Conservation (phyloP, 2,329 filamentous ascomycete genomes). For the Phaeosphaeriaceae sp. region DNA sequence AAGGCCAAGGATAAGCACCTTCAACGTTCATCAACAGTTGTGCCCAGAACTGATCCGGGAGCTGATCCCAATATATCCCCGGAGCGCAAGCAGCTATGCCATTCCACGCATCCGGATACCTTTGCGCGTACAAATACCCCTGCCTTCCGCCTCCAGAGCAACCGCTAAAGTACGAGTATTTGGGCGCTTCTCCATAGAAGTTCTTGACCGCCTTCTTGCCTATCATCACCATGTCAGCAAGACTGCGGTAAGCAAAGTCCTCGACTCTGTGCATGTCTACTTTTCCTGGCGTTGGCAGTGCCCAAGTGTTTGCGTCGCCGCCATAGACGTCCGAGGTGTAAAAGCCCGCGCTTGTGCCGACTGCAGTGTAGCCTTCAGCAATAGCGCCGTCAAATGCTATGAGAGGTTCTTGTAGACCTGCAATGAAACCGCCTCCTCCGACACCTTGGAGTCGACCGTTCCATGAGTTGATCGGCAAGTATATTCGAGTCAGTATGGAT, state of each 20-base stretch:
- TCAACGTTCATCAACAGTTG: slow-evolving; percentile 6
- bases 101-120: slow-evolving; percentile 36
- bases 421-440: not conserved
- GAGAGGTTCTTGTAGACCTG: not conserved
- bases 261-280: slow-evolving; percentile 18
- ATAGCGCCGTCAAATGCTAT: not conserved
- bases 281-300: slow-evolving; percentile 38
- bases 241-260: not conserved
- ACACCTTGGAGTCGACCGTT: slow-evolving; percentile 17
- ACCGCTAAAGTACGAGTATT: slow-evolving; percentile 43
- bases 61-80: slow-evolving; percentile 10
- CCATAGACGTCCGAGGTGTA: slow-evolving; percentile 10
- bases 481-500: too few relatives aligned
- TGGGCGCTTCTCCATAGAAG: slow-evolving; percentile 33
- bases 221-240: slow-evolving; percentile 23
- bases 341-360: not conserved
- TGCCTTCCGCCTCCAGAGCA: slow-evolving; percentile 45
- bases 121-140: slow-evolving; percentile 36
- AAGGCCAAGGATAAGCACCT: slow-evolving; percentile 13
- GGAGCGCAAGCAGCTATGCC: slow-evolving; percentile 41
- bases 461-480: not conserved
- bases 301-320: slow-evolving; percentile 14
- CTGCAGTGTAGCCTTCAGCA: not conserved
- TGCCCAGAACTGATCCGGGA: not conserved
- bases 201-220: slow-evolving; percentile 24